Evolutionary conservation across 2,329 filamentous ascomycete species (phyloP).

Genomic region (Stenocarpella maydis): DNA sequence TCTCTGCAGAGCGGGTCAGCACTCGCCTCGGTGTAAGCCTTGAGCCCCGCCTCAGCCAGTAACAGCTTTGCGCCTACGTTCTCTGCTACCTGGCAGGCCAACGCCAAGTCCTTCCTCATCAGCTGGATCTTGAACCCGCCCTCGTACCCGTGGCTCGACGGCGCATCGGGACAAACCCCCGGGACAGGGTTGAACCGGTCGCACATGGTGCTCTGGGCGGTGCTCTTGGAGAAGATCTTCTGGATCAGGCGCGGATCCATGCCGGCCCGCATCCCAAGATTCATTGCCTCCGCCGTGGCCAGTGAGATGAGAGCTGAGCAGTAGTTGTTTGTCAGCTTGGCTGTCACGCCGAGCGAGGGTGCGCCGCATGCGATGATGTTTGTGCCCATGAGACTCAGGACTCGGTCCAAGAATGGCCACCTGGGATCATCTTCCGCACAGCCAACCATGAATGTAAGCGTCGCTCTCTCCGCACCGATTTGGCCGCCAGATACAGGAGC

Average conservation of each 20-base stretch:
- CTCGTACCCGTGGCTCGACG: constrained; percentile 45
- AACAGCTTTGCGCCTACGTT: constrained; percentile 58
- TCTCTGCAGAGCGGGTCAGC: constrained; percentile 60
- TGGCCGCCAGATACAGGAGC: constrained; percentile 45
- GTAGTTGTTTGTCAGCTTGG: constrained; percentile 70
- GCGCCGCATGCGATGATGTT: constrained; percentile 64
- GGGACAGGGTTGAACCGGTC: constrained; percentile 47
- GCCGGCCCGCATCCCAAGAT: constrained; percentile 66
- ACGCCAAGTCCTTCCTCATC: constrained; percentile 66
- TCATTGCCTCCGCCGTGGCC: constrained; percentile 64
- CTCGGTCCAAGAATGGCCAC: constrained; percentile 49
- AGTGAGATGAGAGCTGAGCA: constrained; percentile 66
- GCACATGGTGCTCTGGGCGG: constrained; percentile 44
- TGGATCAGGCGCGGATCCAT: constrained; percentile 49
- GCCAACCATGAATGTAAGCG: constrained; percentile 47
- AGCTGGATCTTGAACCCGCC: constrained; percentile 66
- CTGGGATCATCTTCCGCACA: constrained; percentile 45
- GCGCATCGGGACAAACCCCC: constrained; percentile 44
- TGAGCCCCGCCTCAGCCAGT: constrained; percentile 58
- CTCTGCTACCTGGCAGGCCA: constrained; percentile 64
- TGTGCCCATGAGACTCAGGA: constrained; percentile 61
- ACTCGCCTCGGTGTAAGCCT: constrained; percentile 60
- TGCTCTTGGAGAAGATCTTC: constrained; percentile 47
- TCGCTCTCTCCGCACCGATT: constrained; percentile 42
- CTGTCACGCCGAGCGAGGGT: constrained; percentile 62